Percentiles rank a stretch among this genome's conserved stretches.
Conservation (phyloP, 2,329 filamentous ascomycete genomes). For the Didymella sp. region DNA sequence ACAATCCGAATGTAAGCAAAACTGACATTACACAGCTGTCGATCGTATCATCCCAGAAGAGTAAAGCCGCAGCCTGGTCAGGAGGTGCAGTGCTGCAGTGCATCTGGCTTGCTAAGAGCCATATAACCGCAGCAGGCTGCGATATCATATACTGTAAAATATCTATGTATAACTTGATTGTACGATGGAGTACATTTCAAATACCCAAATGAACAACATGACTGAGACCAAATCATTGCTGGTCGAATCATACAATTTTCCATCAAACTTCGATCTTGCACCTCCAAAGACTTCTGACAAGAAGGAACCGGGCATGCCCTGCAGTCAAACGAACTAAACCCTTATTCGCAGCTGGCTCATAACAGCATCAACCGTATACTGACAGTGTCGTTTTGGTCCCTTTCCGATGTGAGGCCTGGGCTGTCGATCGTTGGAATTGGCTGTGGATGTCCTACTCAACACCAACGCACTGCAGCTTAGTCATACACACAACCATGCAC, state of each 20-base stretch:
- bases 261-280: not conserved
- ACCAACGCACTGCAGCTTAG: constrained; percentile 13
- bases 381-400: too few species aligned
- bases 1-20: not conserved
- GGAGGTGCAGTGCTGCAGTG: not conserved
- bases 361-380: too few species aligned
- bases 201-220: not conserved
- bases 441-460: constrained; percentile 4
- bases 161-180: not conserved
- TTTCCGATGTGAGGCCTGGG: not conserved
- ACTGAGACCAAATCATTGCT: not conserved
- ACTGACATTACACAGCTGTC: constrained; percentile 34
- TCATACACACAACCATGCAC: not conserved
- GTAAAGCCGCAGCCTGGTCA: constrained; percentile 1
- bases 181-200: constrained; percentile 3
- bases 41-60: constrained; percentile 44
- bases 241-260: not conserved
- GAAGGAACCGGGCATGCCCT: too few species aligned
- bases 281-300: too few species aligned
- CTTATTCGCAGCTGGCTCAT: too few species aligned
- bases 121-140: constrained; percentile 14
- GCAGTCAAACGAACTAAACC: too few species aligned
- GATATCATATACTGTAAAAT: constrained; percentile 1
- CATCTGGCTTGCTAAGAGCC: not conserved
- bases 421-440: too few species aligned